These are phyloP conservation scores for Verticillium klebahnii DNA, from an alignment of 2,329 filamentous ascomycete species.

Conservation along the genomic window DNA sequence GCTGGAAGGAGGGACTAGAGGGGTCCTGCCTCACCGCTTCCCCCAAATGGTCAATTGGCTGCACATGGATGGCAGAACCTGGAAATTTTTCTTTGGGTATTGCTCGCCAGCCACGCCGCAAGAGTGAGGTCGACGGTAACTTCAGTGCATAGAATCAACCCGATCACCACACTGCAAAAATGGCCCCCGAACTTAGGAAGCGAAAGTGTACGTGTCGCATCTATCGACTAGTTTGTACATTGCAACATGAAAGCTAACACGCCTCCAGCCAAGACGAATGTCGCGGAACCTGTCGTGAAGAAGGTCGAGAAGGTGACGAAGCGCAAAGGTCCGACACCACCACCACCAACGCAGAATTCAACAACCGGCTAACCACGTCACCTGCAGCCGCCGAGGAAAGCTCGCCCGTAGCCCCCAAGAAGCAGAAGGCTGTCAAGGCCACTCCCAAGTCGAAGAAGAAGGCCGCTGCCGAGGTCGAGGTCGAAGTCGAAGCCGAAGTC, in stretches of 20 bases:
- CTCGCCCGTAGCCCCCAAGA: constrained; percentile 39
- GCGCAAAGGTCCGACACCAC: constrained; percentile 27
- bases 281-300: constrained; percentile 25
- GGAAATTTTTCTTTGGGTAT: constrained; percentile 11
- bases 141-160: neutral
- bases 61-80: constrained; percentile 11
- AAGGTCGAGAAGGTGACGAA: constrained; percentile 19
- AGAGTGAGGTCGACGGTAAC: neutral
- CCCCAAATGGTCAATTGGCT: neutral
- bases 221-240: neutral
- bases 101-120: neutral
- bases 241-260: neutral
- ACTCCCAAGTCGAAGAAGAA: constrained; percentile 17
- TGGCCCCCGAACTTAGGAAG: constrained; percentile 41
- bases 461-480: constrained; percentile 16
- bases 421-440: constrained; percentile 38
- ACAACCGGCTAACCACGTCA: constrained; percentile 16
- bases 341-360: neutral
- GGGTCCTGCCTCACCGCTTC: constrained; percentile 9
- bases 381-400: constrained; percentile 36
- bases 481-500: constrained; percentile 15
- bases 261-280: constrained; percentile 20
- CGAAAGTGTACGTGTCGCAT: constrained; percentile 22
- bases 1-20: constrained; percentile 3
- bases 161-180: constrained; percentile 18